phyloP scores from a whole-genome alignment of 495 filamentous ascomycete genomes.

The Neurospora sublineolata region DNA sequence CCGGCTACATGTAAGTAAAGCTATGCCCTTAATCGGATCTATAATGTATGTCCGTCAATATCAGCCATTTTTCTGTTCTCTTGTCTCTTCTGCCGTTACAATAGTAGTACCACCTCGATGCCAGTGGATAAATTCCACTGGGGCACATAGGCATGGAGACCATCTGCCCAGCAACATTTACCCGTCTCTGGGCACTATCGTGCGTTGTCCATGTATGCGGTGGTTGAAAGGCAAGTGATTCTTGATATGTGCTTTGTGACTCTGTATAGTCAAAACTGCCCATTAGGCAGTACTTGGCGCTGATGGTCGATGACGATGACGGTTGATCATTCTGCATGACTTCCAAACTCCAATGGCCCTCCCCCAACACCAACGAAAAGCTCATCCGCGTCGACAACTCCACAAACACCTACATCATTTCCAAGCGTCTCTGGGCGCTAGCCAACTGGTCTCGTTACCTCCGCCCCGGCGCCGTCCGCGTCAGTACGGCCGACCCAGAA shows the following conservation, averaged over 20 bases:
- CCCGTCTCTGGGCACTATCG: background rate
- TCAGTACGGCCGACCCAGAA: conserved; percentile 21
- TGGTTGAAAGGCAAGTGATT: background rate
- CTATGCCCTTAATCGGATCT: background rate
- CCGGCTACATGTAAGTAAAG: background rate
- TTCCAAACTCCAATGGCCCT: conserved; percentile 24
- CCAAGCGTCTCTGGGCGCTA: conserved; percentile 43
- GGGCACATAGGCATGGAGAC: background rate
- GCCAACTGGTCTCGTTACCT: conserved; percentile 40
- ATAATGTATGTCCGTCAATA: background rate
- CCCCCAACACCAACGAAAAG: conserved; percentile 36
- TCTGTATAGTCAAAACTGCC: background rate
- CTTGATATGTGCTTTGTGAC: background rate
- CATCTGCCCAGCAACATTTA: background rate
- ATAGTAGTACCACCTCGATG: background rate
- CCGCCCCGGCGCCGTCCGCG: conserved; percentile 35
- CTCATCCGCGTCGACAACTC: conserved; percentile 33
- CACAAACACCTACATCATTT: conserved; percentile 26
- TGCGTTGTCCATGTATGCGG: background rate
- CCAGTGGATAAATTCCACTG: background rate
- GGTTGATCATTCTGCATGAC: background rate
- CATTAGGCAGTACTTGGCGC: background rate
- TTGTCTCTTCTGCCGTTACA: background rate
- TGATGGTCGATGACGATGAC: background rate
- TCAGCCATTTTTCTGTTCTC: background rate